phyloP scores from a whole-genome alignment of 176 grass and related monocot genomes.

The Microstegium vimineum region DNA sequence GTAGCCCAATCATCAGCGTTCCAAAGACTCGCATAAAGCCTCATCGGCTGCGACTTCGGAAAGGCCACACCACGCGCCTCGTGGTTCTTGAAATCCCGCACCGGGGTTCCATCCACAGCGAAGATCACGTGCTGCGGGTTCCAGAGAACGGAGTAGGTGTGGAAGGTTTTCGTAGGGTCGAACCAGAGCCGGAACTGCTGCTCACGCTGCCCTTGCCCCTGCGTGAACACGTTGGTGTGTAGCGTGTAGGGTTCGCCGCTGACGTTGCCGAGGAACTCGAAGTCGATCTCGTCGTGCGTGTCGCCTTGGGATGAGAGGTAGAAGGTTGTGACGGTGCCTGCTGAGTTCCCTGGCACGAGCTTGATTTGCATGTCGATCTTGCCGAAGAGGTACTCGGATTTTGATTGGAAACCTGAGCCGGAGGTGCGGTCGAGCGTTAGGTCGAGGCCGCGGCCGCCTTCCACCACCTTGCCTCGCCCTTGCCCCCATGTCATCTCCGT shows the following conservation, averaged over 20 bases:
- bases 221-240: slow-evolving; percentile 75
- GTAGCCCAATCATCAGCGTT: slow-evolving; percentile 81
- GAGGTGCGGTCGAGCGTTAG: slow-evolving; percentile 59
- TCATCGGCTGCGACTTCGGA: slow-evolving; percentile 65
- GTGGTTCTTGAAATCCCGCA: slow-evolving; percentile 74
- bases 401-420: slow-evolving; percentile 77
- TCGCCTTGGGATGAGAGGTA: slow-evolving; percentile 63
- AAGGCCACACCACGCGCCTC: slow-evolving; percentile 58
- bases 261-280: slow-evolving; percentile 80
- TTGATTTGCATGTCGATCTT: slow-evolving; percentile 91
- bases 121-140: slow-evolving; percentile 74
- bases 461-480: slow-evolving; percentile 62
- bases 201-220: slow-evolving; percentile 59
- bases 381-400: slow-evolving; percentile 65
- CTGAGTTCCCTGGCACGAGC: slow-evolving; percentile 80
- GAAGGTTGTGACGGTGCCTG: slow-evolving; percentile 80
- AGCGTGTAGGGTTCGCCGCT: slow-evolving; percentile 70
- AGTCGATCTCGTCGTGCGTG: slow-evolving; percentile 79
- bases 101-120: slow-evolving; percentile 52
- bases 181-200: slow-evolving; percentile 87
- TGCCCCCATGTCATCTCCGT: slow-evolving; percentile 61
- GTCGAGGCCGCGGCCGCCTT: slow-evolving; percentile 57
- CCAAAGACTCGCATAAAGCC: slow-evolving; percentile 74
- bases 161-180: slow-evolving; percentile 62
- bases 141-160: slow-evolving; percentile 87